Percentiles rank a stretch among this genome's conserved stretches.
Conservation (phyloP, 768 basidiomycete species). For the Paxillus rubicundulus region DNA sequence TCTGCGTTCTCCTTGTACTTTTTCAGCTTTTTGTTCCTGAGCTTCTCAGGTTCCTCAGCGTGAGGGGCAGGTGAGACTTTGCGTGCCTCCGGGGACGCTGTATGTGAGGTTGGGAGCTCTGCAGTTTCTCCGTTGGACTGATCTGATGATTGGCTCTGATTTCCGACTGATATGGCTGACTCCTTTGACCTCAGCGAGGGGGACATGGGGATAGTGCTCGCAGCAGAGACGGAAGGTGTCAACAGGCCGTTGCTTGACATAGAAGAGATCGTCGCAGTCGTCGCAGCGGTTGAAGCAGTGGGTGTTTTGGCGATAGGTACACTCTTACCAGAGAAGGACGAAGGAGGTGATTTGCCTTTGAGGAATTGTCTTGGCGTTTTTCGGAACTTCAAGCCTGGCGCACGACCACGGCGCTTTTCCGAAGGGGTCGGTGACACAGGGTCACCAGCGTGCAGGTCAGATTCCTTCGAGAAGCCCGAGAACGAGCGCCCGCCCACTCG, state of each 20-base stretch:
- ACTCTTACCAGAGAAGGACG: conserved; percentile 36
- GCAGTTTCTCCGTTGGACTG: conserved; percentile 57
- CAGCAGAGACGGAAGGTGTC: conserved; percentile 61
- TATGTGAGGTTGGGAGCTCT: conserved; percentile 19
- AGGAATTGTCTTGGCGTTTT: conserved; percentile 73
- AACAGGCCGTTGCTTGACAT: conserved; percentile 49
- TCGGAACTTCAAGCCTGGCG: conserved; percentile 67
- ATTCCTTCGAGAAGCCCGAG: conserved; percentile 59
- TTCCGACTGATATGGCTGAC: conserved; percentile 71
- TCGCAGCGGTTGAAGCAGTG: conserved; percentile 42
- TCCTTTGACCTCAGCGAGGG: conserved; percentile 82
- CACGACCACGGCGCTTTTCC: conserved; percentile 63
- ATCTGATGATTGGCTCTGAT: conserved; percentile 69
- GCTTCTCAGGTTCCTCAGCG: conserved; percentile 51
- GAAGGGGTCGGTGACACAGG: conserved; percentile 43
- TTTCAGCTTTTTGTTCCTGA: conserved; percentile 73
- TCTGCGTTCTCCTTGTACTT: conserved; percentile 87
- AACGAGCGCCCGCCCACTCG: conserved; percentile 45
- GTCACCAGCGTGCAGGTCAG: conserved; percentile 42
- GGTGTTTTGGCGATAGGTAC: conserved; percentile 35
- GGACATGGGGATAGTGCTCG: conserved; percentile 43
- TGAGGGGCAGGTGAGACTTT: conserved; percentile 29
- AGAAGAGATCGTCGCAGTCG: conserved; percentile 35
- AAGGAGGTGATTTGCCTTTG: conserved; percentile 61
- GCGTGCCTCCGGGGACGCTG: conserved; percentile 31